Evolutionary conservation across 2,329 filamentous ascomycete genomes (phyloP).

Genomic region (Cercospora canescens): DNA sequence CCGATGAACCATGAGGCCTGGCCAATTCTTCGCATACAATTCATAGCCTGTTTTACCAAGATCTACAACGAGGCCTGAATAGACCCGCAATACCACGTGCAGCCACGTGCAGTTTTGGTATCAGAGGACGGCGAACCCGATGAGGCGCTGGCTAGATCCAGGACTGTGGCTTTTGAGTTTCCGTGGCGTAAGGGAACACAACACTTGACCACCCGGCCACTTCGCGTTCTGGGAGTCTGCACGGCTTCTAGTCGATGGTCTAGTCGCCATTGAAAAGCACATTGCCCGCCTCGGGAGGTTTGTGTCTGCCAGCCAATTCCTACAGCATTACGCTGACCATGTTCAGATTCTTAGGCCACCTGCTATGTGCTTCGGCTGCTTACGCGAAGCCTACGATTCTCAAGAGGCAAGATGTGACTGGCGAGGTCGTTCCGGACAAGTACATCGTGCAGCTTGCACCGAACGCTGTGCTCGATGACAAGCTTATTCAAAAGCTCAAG

Average conservation of each 20-base stretch:
- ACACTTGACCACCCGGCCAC: not conserved
- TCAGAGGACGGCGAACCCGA: not conserved
- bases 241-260: not conserved
- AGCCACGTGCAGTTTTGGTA: not conserved
- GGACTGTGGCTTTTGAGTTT: constrained; percentile 1
- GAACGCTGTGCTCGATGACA: constrained; percentile 13
- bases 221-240: not conserved
- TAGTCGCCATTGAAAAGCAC: not conserved
- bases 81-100: not conserved
- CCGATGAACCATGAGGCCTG: not conserved
- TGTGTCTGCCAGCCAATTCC: not conserved
- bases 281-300: not conserved
- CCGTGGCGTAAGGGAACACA: not conserved
- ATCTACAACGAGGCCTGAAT: not conserved
- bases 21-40: not conserved
- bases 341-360: not conserved
- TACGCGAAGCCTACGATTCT: not conserved
- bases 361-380: not conserved
- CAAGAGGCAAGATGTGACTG: constrained; percentile 4
- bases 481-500: not conserved
- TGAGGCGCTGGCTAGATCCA: not conserved
- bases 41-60: not conserved
- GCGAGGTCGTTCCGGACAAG: constrained; percentile 19
- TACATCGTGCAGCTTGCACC: constrained; percentile 25
- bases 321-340: not conserved